Evolutionary conservation across 2,329 filamentous ascomycete genomes (phyloP).

Genomic region (Sporothrix phasma): DNA sequence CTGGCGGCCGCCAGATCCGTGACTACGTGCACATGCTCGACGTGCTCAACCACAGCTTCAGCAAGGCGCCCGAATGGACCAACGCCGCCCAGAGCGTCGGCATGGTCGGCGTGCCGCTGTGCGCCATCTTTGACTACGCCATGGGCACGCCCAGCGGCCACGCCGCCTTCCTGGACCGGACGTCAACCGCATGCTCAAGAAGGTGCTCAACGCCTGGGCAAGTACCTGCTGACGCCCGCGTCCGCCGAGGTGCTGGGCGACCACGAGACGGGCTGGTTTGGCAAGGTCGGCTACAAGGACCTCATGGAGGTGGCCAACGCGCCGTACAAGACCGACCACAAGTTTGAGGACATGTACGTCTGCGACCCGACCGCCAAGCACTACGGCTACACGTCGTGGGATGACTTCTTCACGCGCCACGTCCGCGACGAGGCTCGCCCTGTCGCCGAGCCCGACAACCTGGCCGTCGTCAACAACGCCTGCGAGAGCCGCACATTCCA

Average conservation of each 20-base stretch:
- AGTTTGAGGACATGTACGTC: conserved; percentile 50
- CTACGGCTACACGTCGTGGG: conserved; percentile 58
- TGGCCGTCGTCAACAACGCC: conserved; percentile 46
- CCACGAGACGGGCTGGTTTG: conserved; percentile 44
- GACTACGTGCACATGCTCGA: conserved; percentile 58
- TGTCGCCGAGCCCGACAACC: conserved; percentile 45
- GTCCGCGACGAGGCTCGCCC: conserved; percentile 47
- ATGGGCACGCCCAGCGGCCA: conserved; percentile 45
- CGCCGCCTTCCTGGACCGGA: conserved; percentile 45
- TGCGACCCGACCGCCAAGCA: conserved; percentile 46
- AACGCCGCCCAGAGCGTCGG: conserved; percentile 41
- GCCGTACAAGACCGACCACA: conserved; percentile 31
- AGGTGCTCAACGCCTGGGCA: conserved; percentile 47
- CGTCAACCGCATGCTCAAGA: conserved; percentile 44
- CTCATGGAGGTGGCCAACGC: conserved; percentile 43
- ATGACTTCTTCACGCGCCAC: conserved; percentile 55
- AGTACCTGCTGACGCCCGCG: conserved; percentile 41
- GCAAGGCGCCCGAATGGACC: conserved; percentile 42
- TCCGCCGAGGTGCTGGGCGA: conserved; percentile 42
- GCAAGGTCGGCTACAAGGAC: conserved; percentile 36
- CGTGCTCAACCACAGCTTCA: conserved; percentile 52
- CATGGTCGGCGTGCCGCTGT: conserved; percentile 45
- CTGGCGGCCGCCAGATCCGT: conserved; percentile 51
- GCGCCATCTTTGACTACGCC: conserved; percentile 44
- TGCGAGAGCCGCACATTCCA: conserved; percentile 55